Evolutionary conservation across 192 early-diverging fungal genomes (phyloP).

Genomic region (Coemansia sp.): DNA sequence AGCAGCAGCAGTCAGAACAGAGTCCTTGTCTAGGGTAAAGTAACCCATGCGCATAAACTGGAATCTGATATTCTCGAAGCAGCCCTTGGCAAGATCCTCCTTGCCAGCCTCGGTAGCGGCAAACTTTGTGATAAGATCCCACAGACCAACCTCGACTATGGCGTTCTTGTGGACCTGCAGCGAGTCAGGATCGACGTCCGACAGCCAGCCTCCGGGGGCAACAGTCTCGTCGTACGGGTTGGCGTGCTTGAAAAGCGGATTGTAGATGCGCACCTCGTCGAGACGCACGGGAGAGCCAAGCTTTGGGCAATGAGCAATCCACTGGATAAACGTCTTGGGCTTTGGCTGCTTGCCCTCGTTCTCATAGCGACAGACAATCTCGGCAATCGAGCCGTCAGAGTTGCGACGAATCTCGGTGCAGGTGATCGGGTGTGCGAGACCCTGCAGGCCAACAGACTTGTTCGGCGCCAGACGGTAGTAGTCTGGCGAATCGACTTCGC

Average conservation of each 20-base stretch:
- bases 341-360: slow-evolving; percentile 62
- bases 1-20: slow-evolving; percentile 59
- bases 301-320: slow-evolving; percentile 86
- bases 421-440: slow-evolving; percentile 84
- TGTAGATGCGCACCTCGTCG: slow-evolving; percentile 81
- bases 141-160: slow-evolving; percentile 81
- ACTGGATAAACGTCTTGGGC: slow-evolving; percentile 99
- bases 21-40: slow-evolving; percentile 95
- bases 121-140: slow-evolving; percentile 59
- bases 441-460: slow-evolving; percentile 92
- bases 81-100: slow-evolving; percentile 56
- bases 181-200: slow-evolving; percentile 82
- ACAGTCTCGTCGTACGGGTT: slow-evolving; percentile 78
- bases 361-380: slow-evolving; percentile 82
- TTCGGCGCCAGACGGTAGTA: slow-evolving; percentile 92
- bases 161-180: slow-evolving; percentile 67
- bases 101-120: slow-evolving; percentile 38
- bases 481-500: slow-evolving; percentile 87
- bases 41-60: slow-evolving; percentile 97
- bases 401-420: slow-evolving; percentile 77
- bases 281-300: slow-evolving; percentile 81
- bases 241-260: slow-evolving; percentile 83
- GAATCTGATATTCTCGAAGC: slow-evolving; percentile 82
- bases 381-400: slow-evolving; percentile 74
- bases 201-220: slow-evolving; percentile 87